Base-by-base conservation (phyloP, 257 asterid species). In the Prunella vulgaris region DNA sequence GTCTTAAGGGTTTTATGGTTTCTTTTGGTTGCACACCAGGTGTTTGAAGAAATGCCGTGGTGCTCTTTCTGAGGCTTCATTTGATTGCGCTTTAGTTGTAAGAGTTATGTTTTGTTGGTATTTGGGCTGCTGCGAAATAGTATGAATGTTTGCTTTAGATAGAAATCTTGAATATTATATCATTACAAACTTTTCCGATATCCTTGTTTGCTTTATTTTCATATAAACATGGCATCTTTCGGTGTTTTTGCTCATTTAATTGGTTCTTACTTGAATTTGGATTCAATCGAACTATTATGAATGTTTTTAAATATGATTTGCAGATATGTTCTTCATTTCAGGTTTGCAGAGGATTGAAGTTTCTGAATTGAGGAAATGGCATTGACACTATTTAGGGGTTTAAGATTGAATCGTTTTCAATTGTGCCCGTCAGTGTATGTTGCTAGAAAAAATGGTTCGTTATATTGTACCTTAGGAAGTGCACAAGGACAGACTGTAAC, bases 321-420 rank as follows among this genome's bases (percentile, higher is more conserved):
- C 60, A 79, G 86, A 70, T 59, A 17, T 37, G 27, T 66, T n/a
- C n/a, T n/a, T n/a, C n/a, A n/a, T n/a, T n/a, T n/a, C n/a, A n/a
- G n/a, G n/a, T n/a, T n/a, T n/a, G n/a, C n/a, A n/a, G n/a, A n/a
- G n/a, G n/a, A n/a, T n/a, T n/a, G n/a, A n/a, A n/a, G n/a, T n/a
- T n/a, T n/a, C n/a, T n/a, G n/a, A n/a, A n/a, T n/a, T n/a, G n/a
- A 60, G 57, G 70, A 75, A 64, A 94, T 91, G 99, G 89, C 97
- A 42, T 74, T 89, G 75, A 87, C 95, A 32, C 68, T 94, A 80
- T 82, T 89, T 71, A 85, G 86, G 74, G 95, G 97, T 79, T 76
- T 94, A 66, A 85, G 81, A 70, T 56, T 80, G 10, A 81, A 75
- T 53, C 84, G 84, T 22, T 86, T 80, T 48, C 79, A 72, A 74